Percentiles rank a stretch among this genome's conserved stretches.
phyloP scores from a whole-genome alignment of 768 basidiomycete species.

The Pleurotus cornucopiae region DNA sequence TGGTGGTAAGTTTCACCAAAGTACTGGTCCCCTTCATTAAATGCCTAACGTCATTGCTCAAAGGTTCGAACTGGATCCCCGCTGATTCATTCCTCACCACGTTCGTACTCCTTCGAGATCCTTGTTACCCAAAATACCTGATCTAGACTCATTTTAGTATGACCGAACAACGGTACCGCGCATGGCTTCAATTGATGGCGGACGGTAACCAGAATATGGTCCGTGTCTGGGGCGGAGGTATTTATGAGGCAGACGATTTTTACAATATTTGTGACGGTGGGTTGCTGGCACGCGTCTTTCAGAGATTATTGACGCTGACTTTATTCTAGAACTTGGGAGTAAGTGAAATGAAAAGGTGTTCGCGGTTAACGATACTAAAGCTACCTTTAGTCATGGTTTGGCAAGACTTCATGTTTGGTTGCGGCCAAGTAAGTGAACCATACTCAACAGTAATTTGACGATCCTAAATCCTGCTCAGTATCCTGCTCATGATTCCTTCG shows the following conservation, averaged over 20 bases:
- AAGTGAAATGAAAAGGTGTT: conserved; percentile 15
- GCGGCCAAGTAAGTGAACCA: conserved; percentile 64
- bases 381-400: conserved; percentile 72
- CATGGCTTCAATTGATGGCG: conserved; percentile 82
- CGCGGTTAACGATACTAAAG: background rate
- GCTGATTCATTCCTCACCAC: conserved; percentile 87
- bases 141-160: conserved; percentile 24
- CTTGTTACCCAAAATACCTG: background rate
- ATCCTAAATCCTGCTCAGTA: conserved; percentile 45
- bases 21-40: background rate
- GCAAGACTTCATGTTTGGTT: conserved; percentile 98
- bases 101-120: conserved; percentile 31
- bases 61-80: conserved; percentile 93
- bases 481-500: conserved; percentile 80
- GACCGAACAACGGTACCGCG: conserved; percentile 55
- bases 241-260: conserved; percentile 80
- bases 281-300: conserved; percentile 9
- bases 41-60: background rate
- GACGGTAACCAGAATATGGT: conserved; percentile 92
- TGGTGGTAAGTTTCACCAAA: conserved; percentile 50
- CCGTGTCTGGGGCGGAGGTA: conserved; percentile 92
- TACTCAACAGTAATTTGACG: too few species aligned
- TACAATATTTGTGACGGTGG: conserved; percentile 81
- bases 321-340: conserved; percentile 60
- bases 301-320: too few species aligned